Base-by-base conservation (phyloP, 345 rosid species). In the Alliaria petiolata region DNA sequence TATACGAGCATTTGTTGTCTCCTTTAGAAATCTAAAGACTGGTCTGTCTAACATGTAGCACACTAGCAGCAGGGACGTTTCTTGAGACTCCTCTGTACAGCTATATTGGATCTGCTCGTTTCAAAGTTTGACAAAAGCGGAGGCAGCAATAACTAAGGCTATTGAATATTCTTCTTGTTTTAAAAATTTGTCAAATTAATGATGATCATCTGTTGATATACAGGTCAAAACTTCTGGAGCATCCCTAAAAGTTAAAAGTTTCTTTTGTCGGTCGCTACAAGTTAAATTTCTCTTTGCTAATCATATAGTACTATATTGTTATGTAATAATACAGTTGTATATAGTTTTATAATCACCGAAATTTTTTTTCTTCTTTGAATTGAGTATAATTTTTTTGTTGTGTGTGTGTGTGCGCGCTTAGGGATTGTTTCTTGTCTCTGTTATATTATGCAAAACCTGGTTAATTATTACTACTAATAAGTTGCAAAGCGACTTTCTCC, bases 221-320 rank as follows among this genome's bases (percentile, higher is more conserved):
- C 79, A 75, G 74, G 79, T 75, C 79, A 68, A 61, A 53, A 75
- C 34, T 22, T 67, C 69, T 68, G 79, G 79, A 60, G 69, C 74
- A 34, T 68, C 69, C 58, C 78, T 67, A 61, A 43, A 61, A 75
- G 78, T 49, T 74, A 65, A 35, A n/a, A 28, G 46, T 30, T 66
- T 39, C 22, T 43, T 42, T 30, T 75, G 73, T 67, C 63, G 78
- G 78, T 67, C 46, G 63, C 63, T 57, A 57, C 61, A 26, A 44
- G 50, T 72, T 56, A 66, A n/a, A 43, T 31, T 15, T n/a, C 22
- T 51, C 47, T 15, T 39, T 11, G 61, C 61, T 52, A 66, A 52
- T 38, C 14, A 47, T 73, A 30, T n/a, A n/a, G n/a, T n/a, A n/a
- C n/a, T n/a, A n/a, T 30, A 65, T 65, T 28, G 40, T 65, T 42